A percentile compares a stretch with the other conserved stretches of the same genome.
phyloP scores from a whole-genome alignment of 2,329 filamentous ascomycete species.

The Exophiala sideris region DNA sequence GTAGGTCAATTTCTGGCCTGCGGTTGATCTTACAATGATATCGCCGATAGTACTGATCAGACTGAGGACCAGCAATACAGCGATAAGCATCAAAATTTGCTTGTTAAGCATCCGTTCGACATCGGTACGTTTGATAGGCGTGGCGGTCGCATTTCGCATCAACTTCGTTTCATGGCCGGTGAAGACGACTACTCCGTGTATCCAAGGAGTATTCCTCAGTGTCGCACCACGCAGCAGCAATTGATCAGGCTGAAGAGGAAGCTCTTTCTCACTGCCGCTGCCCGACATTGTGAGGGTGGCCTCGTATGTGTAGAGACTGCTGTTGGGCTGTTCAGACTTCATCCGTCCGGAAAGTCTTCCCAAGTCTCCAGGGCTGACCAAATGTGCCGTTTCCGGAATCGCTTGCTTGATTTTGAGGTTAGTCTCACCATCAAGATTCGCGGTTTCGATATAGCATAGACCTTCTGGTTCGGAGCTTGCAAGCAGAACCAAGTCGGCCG shows the following conservation, averaged over 20 bases:
- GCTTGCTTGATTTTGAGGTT: constrained; percentile 99
- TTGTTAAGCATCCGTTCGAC: constrained; percentile 92
- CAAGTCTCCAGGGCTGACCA: constrained; percentile 83
- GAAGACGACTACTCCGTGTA: constrained; percentile 94
- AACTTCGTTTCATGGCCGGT: constrained; percentile 97
- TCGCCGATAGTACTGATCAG: constrained; percentile 90
- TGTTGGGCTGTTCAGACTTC: constrained; percentile 95
- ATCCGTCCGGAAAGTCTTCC: constrained; percentile 81
- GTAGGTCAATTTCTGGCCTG: constrained; percentile 64
- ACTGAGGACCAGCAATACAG: constrained; percentile 77
- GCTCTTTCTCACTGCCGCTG: constrained; percentile 87
- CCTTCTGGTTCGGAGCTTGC: constrained; percentile 96
- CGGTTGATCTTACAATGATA: constrained; percentile 69
- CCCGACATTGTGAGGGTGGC: constrained; percentile 88
- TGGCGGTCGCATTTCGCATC: constrained; percentile 96
- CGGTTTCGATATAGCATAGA: constrained; percentile 97
- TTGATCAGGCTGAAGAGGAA: constrained; percentile 87
- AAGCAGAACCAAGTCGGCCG: constrained; percentile 85
- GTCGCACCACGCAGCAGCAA: constrained; percentile 89
- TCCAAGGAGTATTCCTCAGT: constrained; percentile 92
- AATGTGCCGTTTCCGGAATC: constrained; percentile 81
- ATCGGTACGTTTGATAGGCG: constrained; percentile 95
- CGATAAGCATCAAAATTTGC: constrained; percentile 85
- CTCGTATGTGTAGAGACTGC: constrained; percentile 96
- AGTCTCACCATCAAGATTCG: constrained; percentile 95